These are phyloP conservation scores for Tausonia pullulans DNA, from an alignment of 1,284 basidiomycete species.

Conservation along the genomic window DNA sequence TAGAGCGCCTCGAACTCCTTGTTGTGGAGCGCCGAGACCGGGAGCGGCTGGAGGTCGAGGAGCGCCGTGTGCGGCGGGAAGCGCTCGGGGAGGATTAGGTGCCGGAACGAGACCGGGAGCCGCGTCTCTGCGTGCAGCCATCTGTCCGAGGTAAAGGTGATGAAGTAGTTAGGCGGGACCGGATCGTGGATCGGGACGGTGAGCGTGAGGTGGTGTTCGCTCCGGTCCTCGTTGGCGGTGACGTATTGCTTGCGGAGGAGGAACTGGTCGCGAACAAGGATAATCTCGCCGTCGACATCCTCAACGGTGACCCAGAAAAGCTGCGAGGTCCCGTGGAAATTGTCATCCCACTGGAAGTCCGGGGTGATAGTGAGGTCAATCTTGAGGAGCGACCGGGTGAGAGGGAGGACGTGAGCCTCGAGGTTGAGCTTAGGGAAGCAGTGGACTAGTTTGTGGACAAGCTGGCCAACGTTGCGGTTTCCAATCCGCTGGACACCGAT, in stretches of 20 bases:
- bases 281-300: conserved; percentile 91
- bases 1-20: conserved; percentile 81
- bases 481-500: conserved; percentile 62
- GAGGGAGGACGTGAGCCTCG: conserved; percentile 87
- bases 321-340: conserved; percentile 77
- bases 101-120: conserved; percentile 93
- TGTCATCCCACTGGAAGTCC: conserved; percentile 95
- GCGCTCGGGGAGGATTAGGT: conserved; percentile 92
- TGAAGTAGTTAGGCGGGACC: conserved; percentile 94
- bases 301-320: conserved; percentile 89
- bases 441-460: conserved; percentile 90
- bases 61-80: conserved; percentile 88
- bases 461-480: conserved; percentile 59
- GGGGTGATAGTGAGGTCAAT: conserved; percentile 85
- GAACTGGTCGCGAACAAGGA: conserved; percentile 90
- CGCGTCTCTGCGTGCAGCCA: conserved; percentile 95
- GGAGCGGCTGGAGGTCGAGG: conserved; percentile 83
- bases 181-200: conserved; percentile 96
- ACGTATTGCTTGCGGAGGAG: conserved; percentile 83
- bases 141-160: conserved; percentile 84
- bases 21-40: conserved; percentile 82
- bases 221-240: conserved; percentile 42
- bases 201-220: conserved; percentile 82
- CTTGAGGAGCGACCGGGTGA: conserved; percentile 75
- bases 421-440: conserved; percentile 91